Evolutionary conservation across 169 alveolate genomes (phyloP), one percentile per base, ranked within the genome.

Genomic region (Amoebophrya sp.): DNA sequence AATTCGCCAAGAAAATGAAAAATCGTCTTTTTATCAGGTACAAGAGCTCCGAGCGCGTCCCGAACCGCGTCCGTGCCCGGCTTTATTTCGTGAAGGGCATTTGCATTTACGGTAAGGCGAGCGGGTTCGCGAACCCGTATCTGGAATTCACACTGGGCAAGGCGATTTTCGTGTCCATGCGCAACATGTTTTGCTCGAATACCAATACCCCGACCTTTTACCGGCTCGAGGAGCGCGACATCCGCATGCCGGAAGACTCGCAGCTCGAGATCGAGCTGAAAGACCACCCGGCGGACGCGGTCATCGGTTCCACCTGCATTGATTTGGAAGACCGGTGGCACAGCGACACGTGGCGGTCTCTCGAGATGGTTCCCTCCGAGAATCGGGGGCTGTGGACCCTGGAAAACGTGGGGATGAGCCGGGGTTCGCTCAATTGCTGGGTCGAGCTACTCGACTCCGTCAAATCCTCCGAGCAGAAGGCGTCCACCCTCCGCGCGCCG

Each of bases 41-140:
- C 83, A 66, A 66, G 83, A 7, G 32, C 10, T 25, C 83, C 35
- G 83, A 18, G 83, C 83, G 83, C 29, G 83, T 66, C 1, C 83
- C 83, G 35, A 66, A 66, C 35, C 83, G 83, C 29, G 83, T 66
- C 32, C 29, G 83, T 3, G 83, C 35, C 32, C 83, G 83, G 7
- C 83, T 66, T n/a, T 66, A 66, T 25, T 66, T 66, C 83, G 83
- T 66, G 83, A 66, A 66, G 35, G 83, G 83, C 83, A 66, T 66
- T 66, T 66, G 83, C 83, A 66, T 66, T n/a, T 66, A 66, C 35
- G 83, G 83, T 2, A 66, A 66, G 83, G 12, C 39, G 2, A 0
- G 35, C 35, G 83, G 83, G 35, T 66, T 66, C 32, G 83, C 83
- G 7, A 25, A 18, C 35, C 83, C 83, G 83, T 66, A 66, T 25